phyloP scores from a whole-genome alignment of 106 monocot species.

The Posidonia australis region DNA sequence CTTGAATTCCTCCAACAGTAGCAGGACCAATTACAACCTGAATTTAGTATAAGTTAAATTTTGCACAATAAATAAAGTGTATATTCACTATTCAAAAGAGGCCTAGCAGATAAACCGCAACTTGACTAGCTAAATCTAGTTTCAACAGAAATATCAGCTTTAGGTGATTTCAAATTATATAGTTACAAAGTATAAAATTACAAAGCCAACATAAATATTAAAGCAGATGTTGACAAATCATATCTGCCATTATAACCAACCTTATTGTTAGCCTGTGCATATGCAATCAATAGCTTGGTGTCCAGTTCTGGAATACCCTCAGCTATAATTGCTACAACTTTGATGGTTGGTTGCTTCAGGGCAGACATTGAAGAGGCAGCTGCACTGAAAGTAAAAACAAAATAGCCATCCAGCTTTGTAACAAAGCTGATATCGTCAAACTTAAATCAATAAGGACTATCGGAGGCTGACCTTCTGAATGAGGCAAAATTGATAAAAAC shows the following conservation, averaged over 20 bases:
- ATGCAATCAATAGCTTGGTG: conserved; percentile 24
- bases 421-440: background rate
- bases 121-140: no score
- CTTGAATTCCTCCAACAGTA: conserved; percentile 97
- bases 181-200: background rate
- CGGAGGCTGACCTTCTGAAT: conserved; percentile 69
- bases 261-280: conserved; percentile 29
- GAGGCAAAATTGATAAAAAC: conserved; percentile 99
- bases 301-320: conserved; percentile 32
- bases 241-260: background rate
- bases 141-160: background rate
- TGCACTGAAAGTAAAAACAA: conserved; percentile 15
- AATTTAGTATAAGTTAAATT: conserved; percentile 6
- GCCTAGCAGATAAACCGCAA: background rate
- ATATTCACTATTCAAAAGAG: background rate
- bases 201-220: no score
- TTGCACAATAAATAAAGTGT: background rate
- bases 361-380: conserved; percentile 32
- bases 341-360: conserved; percentile 25
- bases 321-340: conserved; percentile 31
- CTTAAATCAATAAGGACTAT: no score
- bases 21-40: conserved; percentile 96
- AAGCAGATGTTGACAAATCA: background rate
- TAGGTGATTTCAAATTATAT: background rate
- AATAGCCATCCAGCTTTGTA: background rate